A percentile compares a stretch with the other conserved stretches of the same genome.
These are phyloP conservation scores for Penicillium sp. DNA, from an alignment of 2,329 filamentous ascomycete genomes.

Conservation along the genomic window DNA sequence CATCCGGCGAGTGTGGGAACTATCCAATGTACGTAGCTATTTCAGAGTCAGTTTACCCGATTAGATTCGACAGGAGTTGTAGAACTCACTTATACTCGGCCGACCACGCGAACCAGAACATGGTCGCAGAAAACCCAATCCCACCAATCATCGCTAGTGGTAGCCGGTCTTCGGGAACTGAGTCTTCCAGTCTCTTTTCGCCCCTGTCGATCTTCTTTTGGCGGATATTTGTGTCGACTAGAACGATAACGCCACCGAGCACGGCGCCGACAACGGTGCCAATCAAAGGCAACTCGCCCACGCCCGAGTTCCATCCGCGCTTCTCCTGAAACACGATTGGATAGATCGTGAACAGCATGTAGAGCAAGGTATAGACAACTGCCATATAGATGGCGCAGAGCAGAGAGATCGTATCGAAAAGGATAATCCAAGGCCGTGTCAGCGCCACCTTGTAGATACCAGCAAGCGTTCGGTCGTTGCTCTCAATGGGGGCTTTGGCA, in stretches of 20 bases:
- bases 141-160: conserved; percentile 22
- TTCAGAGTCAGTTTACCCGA: neutral
- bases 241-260: conserved; percentile 30
- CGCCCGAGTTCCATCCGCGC: conserved; percentile 53
- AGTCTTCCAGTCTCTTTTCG: conserved; percentile 24
- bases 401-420: conserved; percentile 53
- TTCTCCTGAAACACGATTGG: conserved; percentile 50
- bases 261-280: conserved; percentile 21
- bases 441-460: conserved; percentile 51
- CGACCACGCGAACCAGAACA: conserved; percentile 46
- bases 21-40: conserved; percentile 42
- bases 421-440: conserved; percentile 53
- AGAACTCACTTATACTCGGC: conserved; percentile 25
- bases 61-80: neutral
- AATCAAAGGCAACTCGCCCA: conserved; percentile 51
- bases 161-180: conserved; percentile 19
- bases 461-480: conserved; percentile 41
- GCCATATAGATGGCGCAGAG: conserved; percentile 51
- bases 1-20: conserved; percentile 45
- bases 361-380: conserved; percentile 52
- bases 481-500: conserved; percentile 50
- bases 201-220: conserved; percentile 30
- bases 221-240: conserved; percentile 39
- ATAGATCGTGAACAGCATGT: conserved; percentile 58
- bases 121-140: conserved; percentile 31